Conservation (phyloP, 2,329 filamentous ascomycete genomes). For the Phaeosphaeria sp. region DNA sequence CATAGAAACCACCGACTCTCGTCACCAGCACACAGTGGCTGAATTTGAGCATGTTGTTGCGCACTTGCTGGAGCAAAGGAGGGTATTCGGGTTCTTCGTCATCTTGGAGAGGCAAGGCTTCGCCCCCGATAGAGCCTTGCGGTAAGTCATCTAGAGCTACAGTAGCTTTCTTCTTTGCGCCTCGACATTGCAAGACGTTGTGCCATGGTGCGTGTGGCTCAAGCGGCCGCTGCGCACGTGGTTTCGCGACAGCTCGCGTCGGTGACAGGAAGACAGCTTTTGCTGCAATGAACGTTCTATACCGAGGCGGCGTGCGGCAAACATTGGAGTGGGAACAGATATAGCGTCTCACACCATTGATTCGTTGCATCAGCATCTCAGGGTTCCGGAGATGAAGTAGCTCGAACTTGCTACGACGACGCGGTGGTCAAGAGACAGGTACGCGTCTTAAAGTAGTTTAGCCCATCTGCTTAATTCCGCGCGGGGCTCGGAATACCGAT, state of each 20-base stretch:
- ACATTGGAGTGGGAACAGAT: background rate
- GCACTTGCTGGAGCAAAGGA: constrained; percentile 85
- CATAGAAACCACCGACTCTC: constrained; percentile 93
- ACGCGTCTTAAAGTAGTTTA: constrained; percentile 30
- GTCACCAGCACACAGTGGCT: constrained; percentile 90
- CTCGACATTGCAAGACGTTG: constrained; percentile 32
- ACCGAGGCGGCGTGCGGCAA: background rate
- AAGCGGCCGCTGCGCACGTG: constrained; percentile 30
- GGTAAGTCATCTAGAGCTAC: constrained; percentile 55
- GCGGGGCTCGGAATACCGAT: constrained; percentile 37
- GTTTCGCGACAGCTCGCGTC: constrained; percentile 36
- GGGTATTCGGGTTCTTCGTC: constrained; percentile 71
- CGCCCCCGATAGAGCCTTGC: constrained; percentile 60
- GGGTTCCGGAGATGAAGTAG: background rate
- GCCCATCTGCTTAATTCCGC: constrained; percentile 15
- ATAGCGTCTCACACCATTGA: constrained; percentile 11
- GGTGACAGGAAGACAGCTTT: constrained; percentile 11
- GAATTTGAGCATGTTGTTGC: constrained; percentile 89
- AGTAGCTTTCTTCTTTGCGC: constrained; percentile 50
- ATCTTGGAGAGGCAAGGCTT: constrained; percentile 49
- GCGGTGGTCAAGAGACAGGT: constrained; percentile 12
- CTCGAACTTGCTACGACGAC: constrained; percentile 1
- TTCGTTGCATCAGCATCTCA: constrained; percentile 28
- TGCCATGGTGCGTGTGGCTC: constrained; percentile 16
- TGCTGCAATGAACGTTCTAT: constrained; percentile 1